A percentile compares a stretch with the other conserved stretches of the same genome.
phyloP scores from a whole-genome alignment of 2,329 filamentous ascomycete species.

The Fusarium goolgardi region DNA sequence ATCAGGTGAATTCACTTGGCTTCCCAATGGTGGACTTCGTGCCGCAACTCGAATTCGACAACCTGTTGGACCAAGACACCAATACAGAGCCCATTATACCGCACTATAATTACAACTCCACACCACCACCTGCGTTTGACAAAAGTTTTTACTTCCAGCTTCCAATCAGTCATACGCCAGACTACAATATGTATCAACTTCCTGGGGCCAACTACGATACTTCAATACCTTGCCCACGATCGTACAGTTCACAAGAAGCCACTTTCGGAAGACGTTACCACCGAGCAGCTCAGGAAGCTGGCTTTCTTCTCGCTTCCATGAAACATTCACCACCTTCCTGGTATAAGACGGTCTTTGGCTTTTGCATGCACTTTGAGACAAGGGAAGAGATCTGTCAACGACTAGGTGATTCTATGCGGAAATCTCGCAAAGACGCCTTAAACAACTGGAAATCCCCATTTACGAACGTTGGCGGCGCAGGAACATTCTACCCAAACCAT shows the following conservation, averaged over 20 bases:
- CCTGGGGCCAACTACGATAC: neutral
- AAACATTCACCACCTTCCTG: neutral
- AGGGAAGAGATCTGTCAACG: constrained; percentile 8
- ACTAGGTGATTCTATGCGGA: neutral
- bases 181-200: constrained; percentile 1
- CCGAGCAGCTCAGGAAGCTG: constrained; percentile 5
- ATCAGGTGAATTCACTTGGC: neutral
- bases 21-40: neutral
- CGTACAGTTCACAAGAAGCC: constrained; percentile 1
- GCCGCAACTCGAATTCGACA: neutral
- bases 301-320: constrained; percentile 6
- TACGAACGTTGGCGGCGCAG: constrained; percentile 7
- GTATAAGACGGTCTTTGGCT: constrained; percentile 12
- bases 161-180: neutral
- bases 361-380: constrained; percentile 17
- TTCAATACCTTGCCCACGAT: neutral
- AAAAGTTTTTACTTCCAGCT: neutral
- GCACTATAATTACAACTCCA: neutral
- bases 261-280: constrained; percentile 12
- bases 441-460: constrained; percentile 20
- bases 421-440: neutral
- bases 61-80: neutral
- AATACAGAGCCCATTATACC: neutral
- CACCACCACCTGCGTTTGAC: neutral
- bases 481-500: neutral